Evolutionary conservation across 139 green algal species (phyloP), one percentile per base, ranked within the genome.

Genomic region (Raphidocelis subcapitata): DNA sequence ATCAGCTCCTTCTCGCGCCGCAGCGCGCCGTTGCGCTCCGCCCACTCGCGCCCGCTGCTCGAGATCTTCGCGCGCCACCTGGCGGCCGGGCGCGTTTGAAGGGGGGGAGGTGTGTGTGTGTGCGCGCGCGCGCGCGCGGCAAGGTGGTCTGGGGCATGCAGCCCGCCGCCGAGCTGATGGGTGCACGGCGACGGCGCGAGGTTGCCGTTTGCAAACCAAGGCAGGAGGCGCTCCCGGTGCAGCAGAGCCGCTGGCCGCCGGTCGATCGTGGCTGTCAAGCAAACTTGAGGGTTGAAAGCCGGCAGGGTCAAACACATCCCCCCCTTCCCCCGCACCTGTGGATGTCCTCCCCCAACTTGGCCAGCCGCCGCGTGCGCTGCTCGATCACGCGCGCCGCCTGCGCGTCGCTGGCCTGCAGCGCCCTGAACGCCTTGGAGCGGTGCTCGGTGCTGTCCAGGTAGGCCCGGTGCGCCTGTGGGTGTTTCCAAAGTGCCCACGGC

Each of bases 51-150:
- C 21, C 49, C 82, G 75, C 88, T 93, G 69, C 82, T 88, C 52
- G 85, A 74, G 41, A 94, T 93, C 86, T 95, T 96, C 60, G 84
- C 89, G 59, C 92, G 81, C 92, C 90, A 95, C 87, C 82, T 94
- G 84, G 32, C 55, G 51, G 36, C 16, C 2, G 1, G 31, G 1
- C 2, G 28, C 24, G 44, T 3, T 26, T 46, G 14, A 44, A n/a
- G 26, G 14, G 62, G 31, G 2, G 0, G 8, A 15, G 28, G 29
- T 41, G 28, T 23, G 26, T 5, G 5, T 37, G 59, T 28, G 8
- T 20, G 24, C 5, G 2, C 59, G 41, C 16, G 16, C 24, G 2
- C 2, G 20, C 26, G 29, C 41, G 59, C 28, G 21, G 14, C 20
- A 2, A 29, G 55, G 1, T 62, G 55, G 20, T 3, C 18, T 62